Base-by-base conservation (phyloP, 1,284 basidiomycete species). In the Neolentinus lepideus region DNA sequence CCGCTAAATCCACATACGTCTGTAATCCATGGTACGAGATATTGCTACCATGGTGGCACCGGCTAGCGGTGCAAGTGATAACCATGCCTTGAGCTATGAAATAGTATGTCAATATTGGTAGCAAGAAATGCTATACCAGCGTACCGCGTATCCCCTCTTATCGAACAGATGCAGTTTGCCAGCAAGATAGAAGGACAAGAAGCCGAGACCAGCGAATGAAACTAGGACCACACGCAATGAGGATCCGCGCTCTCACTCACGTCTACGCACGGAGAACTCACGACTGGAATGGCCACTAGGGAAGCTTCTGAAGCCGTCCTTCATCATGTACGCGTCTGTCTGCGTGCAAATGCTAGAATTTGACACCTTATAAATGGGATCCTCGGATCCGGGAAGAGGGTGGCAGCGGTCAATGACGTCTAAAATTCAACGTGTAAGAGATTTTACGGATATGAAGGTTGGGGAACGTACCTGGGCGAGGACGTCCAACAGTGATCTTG, bases 111-210 rank as follows among this genome's bases (percentile, higher is more conserved):
- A 55, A 53, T 48, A 43, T 26, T 25, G 12, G 24, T 4, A 8
- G 24, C 12, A 25, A 14, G 12, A 22, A 11, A n/a, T 6, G 21
- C 47, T n/a, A n/a, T 6, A 50, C 22, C 10, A 50, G 27, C 82
- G 58, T 65, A 91, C 87, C 27, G 90, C 77, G 69, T 93, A 83
- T 2, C 93, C 93, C 45, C 84, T 78, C 47, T 75, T 74, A 67
- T 97, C 93, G 62, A 94, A 97, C 10, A 98, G 73, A 66, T 96
- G 94, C 63, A 97, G 73, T 71, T 98, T 98, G 2, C 94, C 94
- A 6, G 91, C 88, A 2, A 94, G 71, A 68, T 96, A 98, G 60
- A 92, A 88, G 2, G 89, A 77, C 33, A 99, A 75, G 73, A 94
- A 98, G 1, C 91, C 92, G 2, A 98, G 77, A 1, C 96, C 95